Conservation (phyloP, 1,139 yeast genomes). For the Saccharomyces hybrid region DNA sequence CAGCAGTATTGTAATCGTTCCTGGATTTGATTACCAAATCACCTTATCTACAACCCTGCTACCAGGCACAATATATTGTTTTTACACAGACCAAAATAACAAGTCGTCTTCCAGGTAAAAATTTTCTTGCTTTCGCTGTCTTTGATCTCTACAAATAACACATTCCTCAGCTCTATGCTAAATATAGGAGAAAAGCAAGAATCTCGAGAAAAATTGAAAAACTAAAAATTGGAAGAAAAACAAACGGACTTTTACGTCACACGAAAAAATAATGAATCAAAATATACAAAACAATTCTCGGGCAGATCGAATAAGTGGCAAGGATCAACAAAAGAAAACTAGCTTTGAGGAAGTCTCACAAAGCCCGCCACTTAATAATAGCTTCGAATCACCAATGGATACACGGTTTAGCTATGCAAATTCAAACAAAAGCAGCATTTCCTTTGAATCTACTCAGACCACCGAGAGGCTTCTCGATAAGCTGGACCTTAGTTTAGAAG, state of each 20-base stretch:
- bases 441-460: slow-evolving; percentile 28
- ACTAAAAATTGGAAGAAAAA: background rate
- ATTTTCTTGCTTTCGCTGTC: background rate
- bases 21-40: background rate
- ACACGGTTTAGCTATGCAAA: background rate
- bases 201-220: background rate
- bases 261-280: background rate
- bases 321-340: background rate
- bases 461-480: slow-evolving; percentile 29
- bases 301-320: background rate
- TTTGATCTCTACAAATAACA: background rate
- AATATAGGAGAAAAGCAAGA: background rate
- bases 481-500: slow-evolving; percentile 28
- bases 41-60: background rate
- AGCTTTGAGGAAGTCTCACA: background rate
- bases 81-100: background rate
- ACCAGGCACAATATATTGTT: background rate
- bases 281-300: background rate
- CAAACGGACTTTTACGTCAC: slow-evolving; percentile 1
- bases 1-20: background rate
- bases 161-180: background rate
- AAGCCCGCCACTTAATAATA: background rate
- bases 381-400: background rate
- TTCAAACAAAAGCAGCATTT: slow-evolving; percentile 15
- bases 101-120: background rate